A percentile compares a stretch with the other conserved stretches of the same genome.
These are phyloP conservation scores for Leptomonas pyrrhocoris DNA, from an alignment of 208 protist genomes.

Conservation along the genomic window DNA sequence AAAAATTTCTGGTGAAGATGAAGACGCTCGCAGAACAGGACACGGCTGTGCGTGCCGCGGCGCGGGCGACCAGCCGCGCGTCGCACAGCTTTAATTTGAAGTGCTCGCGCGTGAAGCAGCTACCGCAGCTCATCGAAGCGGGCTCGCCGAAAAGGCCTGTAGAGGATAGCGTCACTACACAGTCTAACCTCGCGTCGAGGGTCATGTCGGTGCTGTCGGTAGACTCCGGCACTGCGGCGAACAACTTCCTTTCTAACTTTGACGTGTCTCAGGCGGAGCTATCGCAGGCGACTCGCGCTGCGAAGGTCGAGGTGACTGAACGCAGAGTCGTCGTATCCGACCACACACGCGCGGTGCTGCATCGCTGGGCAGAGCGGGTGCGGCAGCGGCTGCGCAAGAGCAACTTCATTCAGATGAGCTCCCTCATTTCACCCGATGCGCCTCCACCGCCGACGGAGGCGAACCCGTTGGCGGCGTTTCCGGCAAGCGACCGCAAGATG, in stretches of 20 bases:
- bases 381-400: slow-evolving; percentile 12
- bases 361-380: slow-evolving; percentile 26
- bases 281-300: slow-evolving; percentile 33
- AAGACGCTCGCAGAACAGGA: slow-evolving; percentile 11
- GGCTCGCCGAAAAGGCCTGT: neutral
- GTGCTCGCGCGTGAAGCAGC: neutral
- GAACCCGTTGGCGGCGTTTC: neutral
- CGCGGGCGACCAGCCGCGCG: neutral
- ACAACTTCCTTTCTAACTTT: slow-evolving; percentile 30
- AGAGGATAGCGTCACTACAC: neutral
- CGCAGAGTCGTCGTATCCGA: slow-evolving; percentile 15
- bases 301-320: slow-evolving; percentile 37
- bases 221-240: neutral
- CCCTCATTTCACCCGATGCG: neutral
- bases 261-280: slow-evolving; percentile 48
- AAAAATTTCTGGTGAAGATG: slow-evolving; percentile 38
- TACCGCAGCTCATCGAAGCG: neutral
- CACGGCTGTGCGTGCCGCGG: neutral
- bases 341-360: slow-evolving; percentile 20
- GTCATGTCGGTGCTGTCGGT: slow-evolving; percentile 11
- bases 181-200: neutral
- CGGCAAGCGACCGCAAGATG: neutral
- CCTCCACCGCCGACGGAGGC: slow-evolving; percentile 1
- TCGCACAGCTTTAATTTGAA: neutral
- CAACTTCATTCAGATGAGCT: slow-evolving; percentile 27